Base-by-base conservation (phyloP, 257 asterid species). In the Solanum sejunctum region DNA sequence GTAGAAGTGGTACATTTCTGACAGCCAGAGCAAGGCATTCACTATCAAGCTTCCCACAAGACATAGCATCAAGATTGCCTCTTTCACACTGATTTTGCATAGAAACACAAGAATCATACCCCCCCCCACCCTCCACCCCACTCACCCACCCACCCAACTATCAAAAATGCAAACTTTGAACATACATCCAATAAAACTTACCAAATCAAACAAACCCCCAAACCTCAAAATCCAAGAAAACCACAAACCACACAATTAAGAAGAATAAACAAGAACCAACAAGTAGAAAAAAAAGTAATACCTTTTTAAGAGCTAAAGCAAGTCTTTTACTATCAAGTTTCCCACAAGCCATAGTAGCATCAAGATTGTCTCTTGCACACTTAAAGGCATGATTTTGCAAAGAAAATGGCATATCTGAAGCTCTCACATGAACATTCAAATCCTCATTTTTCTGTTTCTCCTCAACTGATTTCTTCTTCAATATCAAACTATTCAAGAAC, bases 251-350 rank as follows among this genome's bases (percentile, higher is more conserved):
- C 12, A 72, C 1, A 43, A n/a, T 47, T 45, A 7, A 72, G 7
- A 12, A 45, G 12, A 39, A 69, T 8, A 69, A 69, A 36, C 23
- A 10, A 36, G 51, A 67, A 67, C 2, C 51, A 67, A 67, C 11
- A 36, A 67, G 75, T 67, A 36, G 21, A 64, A 26, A 32, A 28
- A 7, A 10, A 18, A 69, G 51, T 7, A 5, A 3, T 86, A 95
- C 99, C 99, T 93, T 95, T 85, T 95, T 95, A 67, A 93, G 95
- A 23, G 93, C 87, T 49, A 94, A 95, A 79, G 99, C 99, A 61
- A 95, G 93, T 88, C 91, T 88, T 87, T 94, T 95, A 90, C 88
- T 95, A 85, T 95, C 97, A 84, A 90, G 78, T 91, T 93, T 94
- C 81, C 89, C 83, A 58, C 89, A 87, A 83, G 92, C 84, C 93